Conservation (phyloP, 2,329 filamentous ascomycete species). For the Colletotrichum chlorophyti region DNA sequence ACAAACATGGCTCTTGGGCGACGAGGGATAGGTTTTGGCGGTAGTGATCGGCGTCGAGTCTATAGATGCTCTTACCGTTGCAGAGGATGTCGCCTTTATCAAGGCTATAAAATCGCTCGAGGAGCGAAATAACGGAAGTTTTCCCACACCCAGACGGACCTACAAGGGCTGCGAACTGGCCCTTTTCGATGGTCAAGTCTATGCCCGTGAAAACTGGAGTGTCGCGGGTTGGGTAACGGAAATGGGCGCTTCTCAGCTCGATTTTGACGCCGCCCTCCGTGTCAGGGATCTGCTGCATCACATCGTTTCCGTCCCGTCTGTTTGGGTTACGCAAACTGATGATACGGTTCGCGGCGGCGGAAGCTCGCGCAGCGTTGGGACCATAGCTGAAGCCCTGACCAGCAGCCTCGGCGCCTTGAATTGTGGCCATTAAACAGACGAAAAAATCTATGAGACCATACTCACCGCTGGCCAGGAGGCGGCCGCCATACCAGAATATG, state of each 20-base stretch:
- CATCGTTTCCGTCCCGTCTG: conserved; percentile 39
- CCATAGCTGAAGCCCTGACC: conserved; percentile 73
- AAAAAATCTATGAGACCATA: conserved; percentile 55
- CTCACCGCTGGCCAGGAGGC: conserved; percentile 60
- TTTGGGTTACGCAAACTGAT: conserved; percentile 55
- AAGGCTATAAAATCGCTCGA: conserved; percentile 76
- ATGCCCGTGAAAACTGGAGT: conserved; percentile 65
- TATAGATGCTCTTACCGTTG: conserved; percentile 65
- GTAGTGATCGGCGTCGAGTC: conserved; percentile 67
- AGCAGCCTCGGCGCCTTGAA: conserved; percentile 71
- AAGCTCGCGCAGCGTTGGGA: conserved; percentile 67
- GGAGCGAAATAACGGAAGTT: conserved; percentile 70
- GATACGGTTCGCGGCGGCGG: conserved; percentile 67
- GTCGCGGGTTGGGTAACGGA: conserved; percentile 66
- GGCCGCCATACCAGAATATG: conserved; percentile 72
- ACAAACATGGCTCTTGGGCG: conserved; percentile 76
- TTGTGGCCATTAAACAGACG: conserved; percentile 68
- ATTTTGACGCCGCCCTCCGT: conserved; percentile 59
- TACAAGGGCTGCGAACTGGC: conserved; percentile 74
- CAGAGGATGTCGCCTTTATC: conserved; percentile 69
- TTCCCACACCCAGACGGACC: conserved; percentile 76
- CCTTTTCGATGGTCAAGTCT: conserved; percentile 69
- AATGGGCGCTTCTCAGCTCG: conserved; percentile 62
- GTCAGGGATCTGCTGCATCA: conserved; percentile 47
- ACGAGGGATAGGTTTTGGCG: conserved; percentile 72